A percentile compares a stretch with the other conserved stretches of the same genome.
phyloP scores from a whole-genome alignment of 2,329 filamentous ascomycete species.

The Diaporthe australafricana region DNA sequence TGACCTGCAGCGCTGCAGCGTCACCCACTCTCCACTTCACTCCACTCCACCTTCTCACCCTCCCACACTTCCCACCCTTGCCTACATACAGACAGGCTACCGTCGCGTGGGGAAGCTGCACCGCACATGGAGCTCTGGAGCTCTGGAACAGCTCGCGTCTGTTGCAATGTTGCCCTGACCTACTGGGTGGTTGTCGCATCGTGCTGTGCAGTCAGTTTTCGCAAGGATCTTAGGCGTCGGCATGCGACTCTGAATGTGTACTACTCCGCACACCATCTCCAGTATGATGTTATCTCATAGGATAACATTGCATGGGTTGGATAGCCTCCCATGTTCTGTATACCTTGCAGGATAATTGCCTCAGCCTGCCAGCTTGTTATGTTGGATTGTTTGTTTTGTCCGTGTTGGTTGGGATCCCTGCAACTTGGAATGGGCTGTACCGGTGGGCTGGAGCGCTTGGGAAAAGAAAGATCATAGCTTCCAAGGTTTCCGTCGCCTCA shows the following conservation, averaged over 20 bases:
- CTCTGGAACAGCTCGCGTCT: background rate
- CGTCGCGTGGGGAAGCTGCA: slow-evolving; percentile 27
- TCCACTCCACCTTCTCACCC: background rate
- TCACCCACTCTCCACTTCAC: slow-evolving; percentile 7
- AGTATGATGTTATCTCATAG: no score
- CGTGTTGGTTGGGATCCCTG: background rate
- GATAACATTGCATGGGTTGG: background rate
- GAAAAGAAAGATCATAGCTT: background rate
- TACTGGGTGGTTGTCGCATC: background rate
- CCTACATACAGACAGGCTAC: background rate
- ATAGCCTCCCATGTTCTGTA: background rate
- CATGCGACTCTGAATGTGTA: background rate
- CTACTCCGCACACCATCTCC: no score
- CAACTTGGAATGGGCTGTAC: background rate
- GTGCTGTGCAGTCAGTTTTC: no score
- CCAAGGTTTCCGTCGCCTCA: background rate
- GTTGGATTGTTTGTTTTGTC: no score
- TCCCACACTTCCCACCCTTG: background rate
- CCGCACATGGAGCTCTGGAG: slow-evolving; percentile 17
- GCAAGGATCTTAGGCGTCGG: no score
- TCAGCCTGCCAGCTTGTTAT: background rate
- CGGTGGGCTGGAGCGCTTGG: slow-evolving; percentile 24
- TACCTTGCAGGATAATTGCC: background rate
- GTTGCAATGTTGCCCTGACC: background rate
- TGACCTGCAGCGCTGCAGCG: slow-evolving; percentile 10